These are phyloP conservation scores for Fusarium sp. DNA, from an alignment of 2,329 filamentous ascomycete genomes.

Conservation along the genomic window DNA sequence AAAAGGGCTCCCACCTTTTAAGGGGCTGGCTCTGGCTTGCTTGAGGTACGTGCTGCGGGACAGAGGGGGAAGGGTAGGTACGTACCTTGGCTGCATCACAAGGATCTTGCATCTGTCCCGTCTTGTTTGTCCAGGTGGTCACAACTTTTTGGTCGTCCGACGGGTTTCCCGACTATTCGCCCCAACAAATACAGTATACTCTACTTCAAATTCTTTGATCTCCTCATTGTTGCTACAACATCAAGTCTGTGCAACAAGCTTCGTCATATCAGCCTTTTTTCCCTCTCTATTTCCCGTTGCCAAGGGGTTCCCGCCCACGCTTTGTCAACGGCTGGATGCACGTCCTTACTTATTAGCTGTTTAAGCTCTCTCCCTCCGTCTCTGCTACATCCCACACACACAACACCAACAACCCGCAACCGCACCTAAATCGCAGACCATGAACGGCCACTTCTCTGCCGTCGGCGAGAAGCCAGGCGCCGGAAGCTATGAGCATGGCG, in stretches of 20 bases:
- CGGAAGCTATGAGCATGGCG: conserved; percentile 87
- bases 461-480: conserved; percentile 74
- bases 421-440: conserved; percentile 49
- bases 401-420: conserved; percentile 14
- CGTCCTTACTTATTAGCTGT: conserved; percentile 11
- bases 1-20: not conserved
- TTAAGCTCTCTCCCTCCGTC: conserved; percentile 23
- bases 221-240: not conserved
- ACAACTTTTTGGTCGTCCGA: conserved; percentile 42
- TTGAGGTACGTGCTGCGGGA: not conserved
- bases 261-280: conserved; percentile 11
- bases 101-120: conserved; percentile 28
- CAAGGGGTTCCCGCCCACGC: conserved; percentile 28
- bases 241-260: not conserved
- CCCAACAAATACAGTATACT: conserved; percentile 39
- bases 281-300: not conserved
- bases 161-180: conserved; percentile 26
- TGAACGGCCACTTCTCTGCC: conserved; percentile 86
- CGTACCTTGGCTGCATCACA: conserved; percentile 35
- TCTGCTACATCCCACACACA: conserved; percentile 17
- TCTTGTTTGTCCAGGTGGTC: conserved; percentile 41
- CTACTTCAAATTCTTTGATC: not conserved
- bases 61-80: conserved; percentile 23
- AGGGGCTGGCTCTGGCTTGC: conserved; percentile 26
- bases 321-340: conserved; percentile 38